Evolutionary conservation across 371 early-diverging fungal genomes (phyloP).

Genomic region (Mucor velutinosus): DNA sequence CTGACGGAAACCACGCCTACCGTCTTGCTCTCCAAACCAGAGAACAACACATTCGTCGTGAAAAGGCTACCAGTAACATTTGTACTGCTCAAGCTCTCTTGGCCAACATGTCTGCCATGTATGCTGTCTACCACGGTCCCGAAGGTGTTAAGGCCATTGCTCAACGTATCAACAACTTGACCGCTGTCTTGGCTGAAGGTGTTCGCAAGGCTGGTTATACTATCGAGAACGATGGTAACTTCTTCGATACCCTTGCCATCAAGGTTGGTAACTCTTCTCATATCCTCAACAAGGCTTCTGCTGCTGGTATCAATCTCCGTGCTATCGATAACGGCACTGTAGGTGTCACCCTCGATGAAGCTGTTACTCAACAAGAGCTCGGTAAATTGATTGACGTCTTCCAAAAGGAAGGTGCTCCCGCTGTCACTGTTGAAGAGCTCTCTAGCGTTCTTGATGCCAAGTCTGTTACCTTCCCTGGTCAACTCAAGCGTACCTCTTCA

Average conservation of each 20-base stretch:
- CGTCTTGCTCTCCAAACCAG: conserved; percentile 95
- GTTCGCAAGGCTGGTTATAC: conserved; percentile 71
- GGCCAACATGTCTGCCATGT: conserved; percentile 94
- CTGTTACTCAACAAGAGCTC: conserved; percentile 81
- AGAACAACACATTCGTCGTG: conserved; percentile 98
- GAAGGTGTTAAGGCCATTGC: conserved; percentile 89
- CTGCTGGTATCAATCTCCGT: conserved; percentile 86
- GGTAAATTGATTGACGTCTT: conserved; percentile 76
- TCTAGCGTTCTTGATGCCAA: conserved; percentile 42
- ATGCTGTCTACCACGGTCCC: conserved; percentile 97
- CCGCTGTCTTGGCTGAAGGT: conserved; percentile 79
- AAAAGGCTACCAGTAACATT: conserved; percentile 98
- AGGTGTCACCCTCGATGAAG: conserved; percentile 91
- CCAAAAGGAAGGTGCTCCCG: conserved; percentile 54
- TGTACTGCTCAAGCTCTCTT: conserved; percentile 96
- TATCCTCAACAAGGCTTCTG: conserved; percentile 72
- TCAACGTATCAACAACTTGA: conserved; percentile 87
- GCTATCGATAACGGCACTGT: conserved; percentile 74
- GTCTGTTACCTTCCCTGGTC: conserved; percentile 58
- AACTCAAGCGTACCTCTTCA: conserved; percentile 73
- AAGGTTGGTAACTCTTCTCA: conserved; percentile 66
- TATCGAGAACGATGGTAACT: conserved; percentile 76
- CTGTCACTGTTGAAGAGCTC: conserved; percentile 47
- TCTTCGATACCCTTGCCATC: conserved; percentile 93
- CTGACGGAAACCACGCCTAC: conserved; percentile 86